Conservation (phyloP, 768 basidiomycete species). For the Hygrocybe punicea region DNA sequence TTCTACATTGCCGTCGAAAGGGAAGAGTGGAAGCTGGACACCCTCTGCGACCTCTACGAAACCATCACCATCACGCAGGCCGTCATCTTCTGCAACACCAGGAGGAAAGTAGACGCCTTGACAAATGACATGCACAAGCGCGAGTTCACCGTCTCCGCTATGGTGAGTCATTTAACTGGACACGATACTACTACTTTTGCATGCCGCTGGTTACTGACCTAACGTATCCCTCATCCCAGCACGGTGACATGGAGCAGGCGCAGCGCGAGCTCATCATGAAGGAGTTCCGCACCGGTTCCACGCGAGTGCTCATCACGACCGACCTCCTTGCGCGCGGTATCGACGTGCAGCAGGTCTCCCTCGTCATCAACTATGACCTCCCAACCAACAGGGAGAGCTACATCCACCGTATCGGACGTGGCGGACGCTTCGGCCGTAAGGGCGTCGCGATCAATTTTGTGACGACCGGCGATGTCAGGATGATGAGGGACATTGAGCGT, state of each 20-base stretch:
- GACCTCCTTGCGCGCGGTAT: conserved; percentile 96
- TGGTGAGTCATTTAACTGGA: conserved; percentile 51
- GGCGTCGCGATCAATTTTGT: conserved; percentile 97
- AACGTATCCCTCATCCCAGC: conserved; percentile 53
- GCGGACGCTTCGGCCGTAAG: conserved; percentile 94
- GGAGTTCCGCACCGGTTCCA: conserved; percentile 97
- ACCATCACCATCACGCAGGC: conserved; percentile 98
- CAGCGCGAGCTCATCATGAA: conserved; percentile 97
- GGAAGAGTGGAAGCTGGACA: conserved; percentile 99
- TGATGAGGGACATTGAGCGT: conserved; percentile 93
- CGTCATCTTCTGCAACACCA: conserved; percentile 99
- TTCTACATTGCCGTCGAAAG: conserved; percentile 99
- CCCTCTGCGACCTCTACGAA: conserved; percentile 96
- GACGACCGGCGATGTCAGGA: conserved; percentile 86
- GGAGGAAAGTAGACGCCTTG: conserved; percentile 97
- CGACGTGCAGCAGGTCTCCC: conserved; percentile 94
- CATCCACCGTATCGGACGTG: conserved; percentile 95
- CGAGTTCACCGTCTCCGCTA: conserved; percentile 95
- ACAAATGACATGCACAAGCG: conserved; percentile 94
- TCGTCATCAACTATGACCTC: conserved; percentile 92
- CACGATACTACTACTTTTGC: conserved; percentile 4
- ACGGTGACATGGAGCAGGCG: conserved; percentile 97
- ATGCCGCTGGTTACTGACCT: no score
- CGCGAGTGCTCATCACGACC: conserved; percentile 96
- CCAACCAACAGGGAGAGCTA: conserved; percentile 95